These are phyloP conservation scores for Xylariaceae sp. DNA, from an alignment of 2,329 filamentous ascomycete genomes.

Conservation along the genomic window DNA sequence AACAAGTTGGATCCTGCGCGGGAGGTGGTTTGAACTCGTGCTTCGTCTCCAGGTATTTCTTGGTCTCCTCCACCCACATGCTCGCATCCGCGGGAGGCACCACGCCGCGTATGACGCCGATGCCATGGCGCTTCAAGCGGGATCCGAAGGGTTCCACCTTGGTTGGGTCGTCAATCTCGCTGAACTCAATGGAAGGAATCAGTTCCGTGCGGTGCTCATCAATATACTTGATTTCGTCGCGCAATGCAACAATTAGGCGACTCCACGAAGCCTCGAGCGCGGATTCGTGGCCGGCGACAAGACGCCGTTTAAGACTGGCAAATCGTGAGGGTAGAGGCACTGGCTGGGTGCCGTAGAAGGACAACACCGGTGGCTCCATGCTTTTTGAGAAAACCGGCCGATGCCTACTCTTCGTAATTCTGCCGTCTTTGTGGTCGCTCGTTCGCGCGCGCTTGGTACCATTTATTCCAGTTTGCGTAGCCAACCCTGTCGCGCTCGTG, in stretches of 20 bases:
- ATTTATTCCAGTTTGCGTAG: constrained; percentile 16
- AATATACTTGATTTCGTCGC: constrained; percentile 58
- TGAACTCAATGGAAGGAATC: constrained; percentile 62
- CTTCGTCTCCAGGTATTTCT: constrained; percentile 61
- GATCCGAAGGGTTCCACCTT: constrained; percentile 61
- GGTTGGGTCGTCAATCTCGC: constrained; percentile 53
- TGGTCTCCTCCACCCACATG: constrained; percentile 61
- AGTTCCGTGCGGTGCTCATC: constrained; percentile 55
- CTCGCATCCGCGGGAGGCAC: constrained; percentile 62
- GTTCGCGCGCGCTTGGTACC: constrained; percentile 40
- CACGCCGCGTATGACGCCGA: constrained; percentile 69
- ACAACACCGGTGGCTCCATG: constrained; percentile 59
- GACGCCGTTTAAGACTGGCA: constrained; percentile 59
- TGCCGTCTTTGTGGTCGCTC: constrained; percentile 40
- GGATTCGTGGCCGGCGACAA: constrained; percentile 61
- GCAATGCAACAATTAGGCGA: constrained; percentile 58
- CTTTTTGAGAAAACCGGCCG: constrained; percentile 41
- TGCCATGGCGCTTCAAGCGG: constrained; percentile 66
- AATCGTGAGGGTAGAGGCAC: constrained; percentile 65
- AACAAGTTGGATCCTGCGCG: constrained; percentile 69
- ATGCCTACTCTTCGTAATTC: constrained; percentile 41
- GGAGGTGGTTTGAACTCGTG: constrained; percentile 60
- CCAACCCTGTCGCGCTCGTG: constrained; percentile 4
- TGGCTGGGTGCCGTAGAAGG: constrained; percentile 62
- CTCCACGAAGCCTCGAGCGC: constrained; percentile 61